Evolutionary conservation across 495 filamentous ascomycete species (phyloP).

Genomic region (Aspergillus kassunensis): DNA sequence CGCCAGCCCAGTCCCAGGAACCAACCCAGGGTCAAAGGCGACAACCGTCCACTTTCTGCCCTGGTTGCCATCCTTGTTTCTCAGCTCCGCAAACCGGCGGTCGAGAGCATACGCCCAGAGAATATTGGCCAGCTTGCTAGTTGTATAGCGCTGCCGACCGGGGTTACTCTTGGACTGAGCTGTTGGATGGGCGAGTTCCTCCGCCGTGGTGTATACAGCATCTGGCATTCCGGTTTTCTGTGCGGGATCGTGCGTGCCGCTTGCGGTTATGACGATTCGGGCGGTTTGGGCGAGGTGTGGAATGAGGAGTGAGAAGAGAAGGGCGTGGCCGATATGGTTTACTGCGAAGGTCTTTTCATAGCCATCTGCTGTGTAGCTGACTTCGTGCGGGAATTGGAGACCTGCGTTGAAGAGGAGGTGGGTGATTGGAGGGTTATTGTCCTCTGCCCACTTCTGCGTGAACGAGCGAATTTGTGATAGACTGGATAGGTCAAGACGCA

Average conservation of each 20-base stretch:
- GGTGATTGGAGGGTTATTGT: background rate
- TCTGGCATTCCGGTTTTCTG: conserved; percentile 7
- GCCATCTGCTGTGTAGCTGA: conserved; percentile 2
- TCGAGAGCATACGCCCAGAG: conserved; percentile 6
- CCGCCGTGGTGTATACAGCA: background rate
- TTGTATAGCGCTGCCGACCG: conserved; percentile 5
- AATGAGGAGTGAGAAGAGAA: conserved; percentile 1
- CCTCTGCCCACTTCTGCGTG: background rate
- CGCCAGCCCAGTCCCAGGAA: background rate
- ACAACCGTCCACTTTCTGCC: background rate
- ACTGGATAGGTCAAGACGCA: conserved; percentile 2
- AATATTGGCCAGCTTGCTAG: conserved; percentile 2
- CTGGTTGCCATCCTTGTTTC: background rate
- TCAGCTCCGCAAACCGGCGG: background rate
- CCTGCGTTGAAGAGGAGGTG: conserved; percentile 8
- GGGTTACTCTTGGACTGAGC: background rate
- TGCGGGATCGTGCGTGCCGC: conserved; percentile 7
- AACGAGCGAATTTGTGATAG: background rate
- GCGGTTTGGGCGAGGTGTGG: background rate
- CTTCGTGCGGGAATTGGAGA: background rate
- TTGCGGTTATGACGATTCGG: conserved; percentile 1
- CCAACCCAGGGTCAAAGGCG: conserved; percentile 3
- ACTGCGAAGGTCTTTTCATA: conserved; percentile 5
- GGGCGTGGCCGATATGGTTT: conserved; percentile 6
- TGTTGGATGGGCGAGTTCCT: conserved; percentile 4